Conservation (phyloP, 441 rosid genomes). For the Gossypium schwendimanii region DNA sequence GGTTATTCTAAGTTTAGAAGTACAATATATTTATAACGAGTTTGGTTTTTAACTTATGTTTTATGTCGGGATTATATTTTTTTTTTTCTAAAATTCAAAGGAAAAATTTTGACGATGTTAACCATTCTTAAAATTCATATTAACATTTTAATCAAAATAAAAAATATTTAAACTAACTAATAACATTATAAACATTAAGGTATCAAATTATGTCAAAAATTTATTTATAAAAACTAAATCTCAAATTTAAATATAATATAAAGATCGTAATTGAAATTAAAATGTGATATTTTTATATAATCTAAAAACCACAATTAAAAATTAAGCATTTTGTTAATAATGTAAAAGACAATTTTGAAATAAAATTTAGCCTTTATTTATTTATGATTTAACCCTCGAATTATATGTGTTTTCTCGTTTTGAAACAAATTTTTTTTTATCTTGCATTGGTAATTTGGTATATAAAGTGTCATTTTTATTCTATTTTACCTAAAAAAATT, state of each 20-base stretch:
- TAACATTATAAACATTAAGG: background rate
- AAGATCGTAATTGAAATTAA: background rate
- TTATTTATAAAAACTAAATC: background rate
- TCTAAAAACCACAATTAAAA: background rate
- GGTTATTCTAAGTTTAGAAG: background rate
- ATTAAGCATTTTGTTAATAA: too few species aligned
- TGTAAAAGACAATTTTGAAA: background rate
- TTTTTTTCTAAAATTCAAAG: too few species aligned
- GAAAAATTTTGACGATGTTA: background rate
- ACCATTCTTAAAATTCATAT: too few species aligned
- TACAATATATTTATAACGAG: background rate
- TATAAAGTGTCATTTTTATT: too few species aligned
- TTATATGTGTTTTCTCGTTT: background rate
- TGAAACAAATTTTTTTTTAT: background rate
- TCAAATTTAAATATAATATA: too few species aligned
- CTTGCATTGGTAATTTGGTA: too few species aligned
- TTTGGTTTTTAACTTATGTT: background rate
- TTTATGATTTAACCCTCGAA: too few species aligned
- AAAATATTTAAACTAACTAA: too few species aligned
- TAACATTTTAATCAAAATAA: too few species aligned
- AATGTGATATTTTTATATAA: background rate
- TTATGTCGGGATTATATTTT: background rate
- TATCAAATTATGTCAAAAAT: background rate
- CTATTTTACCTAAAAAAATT: too few species aligned
- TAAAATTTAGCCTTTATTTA: background rate